Conservation (phyloP, 208 protist species). For the Acanthamoeba lenticulata region DNA sequence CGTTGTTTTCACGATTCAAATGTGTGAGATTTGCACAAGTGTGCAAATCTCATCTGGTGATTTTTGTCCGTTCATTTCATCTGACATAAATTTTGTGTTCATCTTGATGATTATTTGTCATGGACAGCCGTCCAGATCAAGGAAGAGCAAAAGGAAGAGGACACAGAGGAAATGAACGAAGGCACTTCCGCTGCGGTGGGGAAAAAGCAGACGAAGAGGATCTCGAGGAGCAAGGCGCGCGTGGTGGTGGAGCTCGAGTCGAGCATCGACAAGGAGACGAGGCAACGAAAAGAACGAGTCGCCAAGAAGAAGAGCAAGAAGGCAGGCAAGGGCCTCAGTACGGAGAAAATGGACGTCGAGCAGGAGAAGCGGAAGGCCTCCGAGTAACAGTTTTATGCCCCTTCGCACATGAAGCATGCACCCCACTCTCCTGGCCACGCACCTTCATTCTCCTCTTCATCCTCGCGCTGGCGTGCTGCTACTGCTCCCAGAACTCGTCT, state of each 20-base stretch:
- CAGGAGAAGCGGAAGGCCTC: background rate
- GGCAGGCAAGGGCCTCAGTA: background rate
- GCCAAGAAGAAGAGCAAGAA: slow-evolving; percentile 48
- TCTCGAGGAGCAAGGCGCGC: background rate
- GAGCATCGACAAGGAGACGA: background rate
- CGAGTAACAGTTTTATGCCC: too few relatives aligned
- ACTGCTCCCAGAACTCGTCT: too few relatives aligned
- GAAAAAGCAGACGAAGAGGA: background rate
- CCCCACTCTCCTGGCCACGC: too few relatives aligned
- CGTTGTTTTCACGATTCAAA: too few relatives aligned
- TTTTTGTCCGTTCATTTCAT: too few relatives aligned
- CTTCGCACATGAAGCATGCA: too few relatives aligned
- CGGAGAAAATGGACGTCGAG: slow-evolving; percentile 44
- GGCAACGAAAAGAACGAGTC: slow-evolving; percentile 37
- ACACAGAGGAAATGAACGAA: background rate
- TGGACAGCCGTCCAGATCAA: background rate
- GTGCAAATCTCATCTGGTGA: too few relatives aligned
- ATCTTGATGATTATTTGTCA: background rate
- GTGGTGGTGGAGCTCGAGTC: slow-evolving; percentile 57
- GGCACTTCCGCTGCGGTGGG: background rate
- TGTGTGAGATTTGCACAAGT: too few relatives aligned
- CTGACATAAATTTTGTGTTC: background rate
- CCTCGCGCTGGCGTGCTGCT: too few relatives aligned
- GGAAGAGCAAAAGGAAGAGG: background rate
- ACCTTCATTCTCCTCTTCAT: too few relatives aligned